These are phyloP conservation scores for Schizopora paradoxa DNA, from an alignment of 1,284 basidiomycete genomes.

Conservation along the genomic window DNA sequence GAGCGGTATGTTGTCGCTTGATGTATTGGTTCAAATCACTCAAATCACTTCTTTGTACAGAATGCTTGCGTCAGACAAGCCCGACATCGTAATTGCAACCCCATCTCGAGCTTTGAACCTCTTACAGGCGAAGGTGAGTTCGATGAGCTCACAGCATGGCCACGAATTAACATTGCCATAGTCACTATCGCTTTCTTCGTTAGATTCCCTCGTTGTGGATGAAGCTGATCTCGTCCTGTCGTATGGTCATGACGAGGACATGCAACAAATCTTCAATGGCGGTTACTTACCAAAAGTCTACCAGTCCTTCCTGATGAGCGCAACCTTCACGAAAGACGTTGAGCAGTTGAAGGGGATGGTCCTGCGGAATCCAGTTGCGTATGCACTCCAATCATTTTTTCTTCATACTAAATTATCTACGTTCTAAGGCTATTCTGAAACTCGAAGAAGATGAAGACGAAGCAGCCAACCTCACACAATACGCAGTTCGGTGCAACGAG, in stretches of 20 bases:
- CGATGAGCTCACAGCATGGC: neutral
- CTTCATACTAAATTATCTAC: slow-evolving; percentile 31
- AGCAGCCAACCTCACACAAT: slow-evolving; percentile 77
- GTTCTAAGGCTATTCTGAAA: slow-evolving; percentile 68
- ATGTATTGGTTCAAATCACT: neutral
- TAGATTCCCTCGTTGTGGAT: slow-evolving; percentile 93
- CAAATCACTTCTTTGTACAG: slow-evolving; percentile 36
- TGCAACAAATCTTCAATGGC: slow-evolving; percentile 78
- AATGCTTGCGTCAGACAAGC: slow-evolving; percentile 79
- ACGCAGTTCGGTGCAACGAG: slow-evolving; percentile 84
- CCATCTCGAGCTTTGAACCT: slow-evolving; percentile 80
- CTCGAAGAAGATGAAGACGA: slow-evolving; percentile 84
- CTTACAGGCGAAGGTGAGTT: slow-evolving; percentile 69
- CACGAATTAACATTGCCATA: slow-evolving; percentile 24
- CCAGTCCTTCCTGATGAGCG: slow-evolving; percentile 96
- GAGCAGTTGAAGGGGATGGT: slow-evolving; percentile 86
- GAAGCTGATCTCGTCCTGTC: slow-evolving; percentile 98
- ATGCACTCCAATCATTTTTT: slow-evolving; percentile 11
- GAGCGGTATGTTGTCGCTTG: slow-evolving; percentile 55
- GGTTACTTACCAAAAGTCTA: slow-evolving; percentile 81
- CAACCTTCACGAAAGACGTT: slow-evolving; percentile 96
- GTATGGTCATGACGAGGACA: slow-evolving; percentile 93
- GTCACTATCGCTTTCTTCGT: slow-evolving; percentile 52
- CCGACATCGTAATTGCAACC: slow-evolving; percentile 90
- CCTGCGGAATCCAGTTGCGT: slow-evolving; percentile 78